Evolutionary conservation across 1,284 basidiomycete genomes (phyloP), one percentile per base, ranked within the genome.

Genomic region (Mycosarcoma mackinlayi): DNA sequence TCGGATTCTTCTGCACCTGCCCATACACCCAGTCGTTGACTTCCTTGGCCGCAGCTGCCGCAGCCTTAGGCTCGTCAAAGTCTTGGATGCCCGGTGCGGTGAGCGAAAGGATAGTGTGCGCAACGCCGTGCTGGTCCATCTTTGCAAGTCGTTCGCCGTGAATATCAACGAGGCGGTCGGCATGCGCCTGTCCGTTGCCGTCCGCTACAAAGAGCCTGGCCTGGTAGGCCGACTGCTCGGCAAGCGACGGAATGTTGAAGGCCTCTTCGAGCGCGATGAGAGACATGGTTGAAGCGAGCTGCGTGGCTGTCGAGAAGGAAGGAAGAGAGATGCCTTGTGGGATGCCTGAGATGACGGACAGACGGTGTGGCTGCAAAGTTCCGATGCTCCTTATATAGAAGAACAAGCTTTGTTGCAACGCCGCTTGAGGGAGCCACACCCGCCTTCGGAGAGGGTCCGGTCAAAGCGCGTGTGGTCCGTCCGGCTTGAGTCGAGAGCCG

Each of bases 71-170:
- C 53, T 77, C 70, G 34, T 75, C 74, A 56, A 77, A 76, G 38
- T 72, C 73, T 42, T 77, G 76, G 19, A 76, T 76, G 51, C 76
- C 76, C n/a, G 76, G 76, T 8, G 76, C 76, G 5, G 76, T 77
- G 50, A 77, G 65, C 28, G 76, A 77, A 33, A 77, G 73, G 45
- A 77, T 77, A 42, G 64, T 76, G 53, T 70, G 75, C 14, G 67
- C 74, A 11, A 77, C 76, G 23, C 73, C 69, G 37, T 77, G 72
- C 35, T 76, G 28, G 40, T 77, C 67, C 76, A 77, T 77, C 74
- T 77, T 77, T 48, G 63, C 59, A 6, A 76, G 67, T 44, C 76
- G 71, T 47, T 70, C 65, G 45, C 67, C 73, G 38, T 76, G 73
- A 38, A 77, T 76, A 54, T 77, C 76, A 19, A 70, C 60, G 7